These are phyloP conservation scores for Neolentinus lepideus DNA, from an alignment of 1,284 basidiomycete species.

Conservation along the genomic window DNA sequence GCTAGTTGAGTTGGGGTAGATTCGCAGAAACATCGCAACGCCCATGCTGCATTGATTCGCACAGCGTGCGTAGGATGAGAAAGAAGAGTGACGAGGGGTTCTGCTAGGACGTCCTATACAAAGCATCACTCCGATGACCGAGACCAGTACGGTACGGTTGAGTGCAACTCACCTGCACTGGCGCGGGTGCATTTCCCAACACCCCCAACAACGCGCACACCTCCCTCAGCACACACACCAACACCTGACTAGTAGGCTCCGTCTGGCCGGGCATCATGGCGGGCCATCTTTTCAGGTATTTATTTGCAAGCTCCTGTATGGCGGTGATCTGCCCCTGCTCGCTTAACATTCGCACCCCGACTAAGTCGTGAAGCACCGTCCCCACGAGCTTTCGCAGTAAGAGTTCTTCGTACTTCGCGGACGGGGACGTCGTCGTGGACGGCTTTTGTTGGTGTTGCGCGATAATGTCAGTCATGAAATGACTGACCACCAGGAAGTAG, in stretches of 20 bases:
- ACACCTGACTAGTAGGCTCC: slow-evolving; percentile 63
- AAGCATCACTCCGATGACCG: not conserved
- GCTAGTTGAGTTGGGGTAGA: slow-evolving; percentile 83
- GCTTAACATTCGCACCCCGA: slow-evolving; percentile 83
- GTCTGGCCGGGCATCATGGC: slow-evolving; percentile 83
- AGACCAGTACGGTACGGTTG: too few species aligned
- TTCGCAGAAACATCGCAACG: slow-evolving; percentile 85
- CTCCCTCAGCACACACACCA: slow-evolving; percentile 79
- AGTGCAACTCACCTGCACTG: slow-evolving; percentile 60
- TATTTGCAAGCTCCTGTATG: slow-evolving; percentile 77
- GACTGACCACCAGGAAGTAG: slow-evolving; percentile 74
- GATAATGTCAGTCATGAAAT: slow-evolving; percentile 77
- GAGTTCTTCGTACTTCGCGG: slow-evolving; percentile 63
- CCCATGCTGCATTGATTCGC: slow-evolving; percentile 82
- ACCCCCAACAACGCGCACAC: slow-evolving; percentile 82
- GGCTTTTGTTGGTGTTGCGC: slow-evolving; percentile 44
- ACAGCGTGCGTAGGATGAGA: slow-evolving; percentile 85
- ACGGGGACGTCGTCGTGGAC: slow-evolving; percentile 26
- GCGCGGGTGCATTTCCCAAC: slow-evolving; percentile 86
- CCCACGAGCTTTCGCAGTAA: slow-evolving; percentile 70
- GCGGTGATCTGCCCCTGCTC: slow-evolving; percentile 93
- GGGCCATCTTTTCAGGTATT: slow-evolving; percentile 88
- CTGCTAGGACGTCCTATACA: slow-evolving; percentile 72
- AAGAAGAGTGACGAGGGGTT: slow-evolving; percentile 81
- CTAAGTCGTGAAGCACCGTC: slow-evolving; percentile 77